phyloP scores from a whole-genome alignment of 1,139 yeast species.

The Spencermartinsiella ligniputridi region DNA sequence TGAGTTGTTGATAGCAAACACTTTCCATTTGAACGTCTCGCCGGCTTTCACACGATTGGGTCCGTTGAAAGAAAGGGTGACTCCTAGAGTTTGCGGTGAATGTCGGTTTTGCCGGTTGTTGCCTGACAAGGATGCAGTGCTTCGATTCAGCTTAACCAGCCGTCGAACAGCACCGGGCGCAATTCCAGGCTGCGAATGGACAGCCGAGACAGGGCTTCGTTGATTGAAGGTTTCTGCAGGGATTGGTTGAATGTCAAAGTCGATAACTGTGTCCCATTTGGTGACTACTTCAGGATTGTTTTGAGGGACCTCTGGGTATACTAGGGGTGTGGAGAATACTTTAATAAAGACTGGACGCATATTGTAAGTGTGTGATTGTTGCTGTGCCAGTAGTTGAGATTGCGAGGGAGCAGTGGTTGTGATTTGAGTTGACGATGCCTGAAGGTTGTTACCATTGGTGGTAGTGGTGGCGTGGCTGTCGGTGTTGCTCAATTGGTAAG shows the following conservation, averaged over 20 bases:
- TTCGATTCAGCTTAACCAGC: conserved; percentile 10
- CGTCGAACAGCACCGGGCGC: conserved; percentile 9
- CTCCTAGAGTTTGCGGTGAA: conserved; percentile 33
- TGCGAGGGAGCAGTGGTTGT: not conserved
- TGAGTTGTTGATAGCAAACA: conserved; percentile 63
- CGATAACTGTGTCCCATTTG: conserved; percentile 58
- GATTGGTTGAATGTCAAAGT: conserved; percentile 40
- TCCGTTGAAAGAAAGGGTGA: conserved; percentile 61
- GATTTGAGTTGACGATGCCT: not conserved
- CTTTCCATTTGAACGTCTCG: conserved; percentile 55
- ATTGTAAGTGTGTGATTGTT: conserved; percentile 7
- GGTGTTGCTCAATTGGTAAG: conserved; percentile 15
- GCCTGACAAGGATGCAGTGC: conserved; percentile 2
- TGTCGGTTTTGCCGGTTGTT: not conserved
- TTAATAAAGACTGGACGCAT: conserved; percentile 25
- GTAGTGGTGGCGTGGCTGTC: not conserved
- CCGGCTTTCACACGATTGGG: conserved; percentile 59
- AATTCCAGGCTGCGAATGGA: conserved; percentile 1
- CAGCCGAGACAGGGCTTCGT: conserved; percentile 8
- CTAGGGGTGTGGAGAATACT: conserved; percentile 18
- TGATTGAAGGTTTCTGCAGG: conserved; percentile 7
- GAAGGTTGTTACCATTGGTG: not conserved
- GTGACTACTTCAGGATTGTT: conserved; percentile 40
- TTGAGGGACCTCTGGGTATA: conserved; percentile 7
- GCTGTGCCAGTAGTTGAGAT: not conserved